These are phyloP conservation scores for Puccinia hordei DNA, from an alignment of 1,284 basidiomycete species.

Conservation along the genomic window DNA sequence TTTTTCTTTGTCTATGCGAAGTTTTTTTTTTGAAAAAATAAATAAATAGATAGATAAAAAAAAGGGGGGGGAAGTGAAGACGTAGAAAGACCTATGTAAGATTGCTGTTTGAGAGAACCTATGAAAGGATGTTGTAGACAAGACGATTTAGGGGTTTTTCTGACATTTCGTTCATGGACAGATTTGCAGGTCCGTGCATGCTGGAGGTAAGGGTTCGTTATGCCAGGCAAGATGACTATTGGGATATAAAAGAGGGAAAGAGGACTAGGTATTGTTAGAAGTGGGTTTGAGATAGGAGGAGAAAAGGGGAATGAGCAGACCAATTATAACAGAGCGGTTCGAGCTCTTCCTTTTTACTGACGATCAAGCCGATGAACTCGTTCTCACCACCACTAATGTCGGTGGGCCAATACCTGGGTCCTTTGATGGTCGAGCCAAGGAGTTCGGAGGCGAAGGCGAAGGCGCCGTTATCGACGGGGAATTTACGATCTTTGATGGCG, in stretches of 20 bases:
- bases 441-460: constrained; percentile 47
- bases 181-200: constrained; percentile 38
- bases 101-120: no score
- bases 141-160: no score
- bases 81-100: neutral
- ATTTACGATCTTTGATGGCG: constrained; percentile 40
- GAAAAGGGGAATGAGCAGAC: neutral
- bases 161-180: no score
- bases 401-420: constrained; percentile 50
- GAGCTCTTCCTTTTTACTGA: constrained; percentile 49
- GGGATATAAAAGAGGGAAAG: neutral
- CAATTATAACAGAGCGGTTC: constrained; percentile 51
- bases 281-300: neutral
- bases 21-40: no score
- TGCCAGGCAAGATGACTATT: constrained; percentile 51
- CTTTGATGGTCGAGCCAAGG: constrained; percentile 16
- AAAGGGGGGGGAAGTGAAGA: neutral
- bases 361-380: constrained; percentile 46
- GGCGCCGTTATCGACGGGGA: constrained; percentile 49
- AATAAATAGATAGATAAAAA: neutral
- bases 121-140: no score
- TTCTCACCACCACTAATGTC: constrained; percentile 51
- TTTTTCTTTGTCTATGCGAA: no score
- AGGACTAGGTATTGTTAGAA: neutral
- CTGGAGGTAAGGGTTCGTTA: constrained; percentile 46